A percentile compares a stretch with the other conserved stretches of the same genome.
Conservation (phyloP, 1,284 basidiomycete species). For the Athelia psychrophila region DNA sequence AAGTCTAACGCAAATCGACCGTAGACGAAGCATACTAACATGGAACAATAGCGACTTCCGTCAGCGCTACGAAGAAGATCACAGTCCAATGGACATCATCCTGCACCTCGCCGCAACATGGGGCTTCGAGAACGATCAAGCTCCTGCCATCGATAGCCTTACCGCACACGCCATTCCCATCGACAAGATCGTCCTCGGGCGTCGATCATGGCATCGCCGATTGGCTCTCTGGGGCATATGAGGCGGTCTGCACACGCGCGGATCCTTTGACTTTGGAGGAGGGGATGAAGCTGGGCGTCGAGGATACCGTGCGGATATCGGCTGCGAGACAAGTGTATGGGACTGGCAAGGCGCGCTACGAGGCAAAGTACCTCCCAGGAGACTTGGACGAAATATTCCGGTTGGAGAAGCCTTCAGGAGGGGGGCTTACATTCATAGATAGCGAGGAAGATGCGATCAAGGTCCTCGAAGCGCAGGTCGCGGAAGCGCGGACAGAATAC, state of each 20-base stretch:
- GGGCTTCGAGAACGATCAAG: conserved; percentile 28
- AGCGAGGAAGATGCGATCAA: background rate
- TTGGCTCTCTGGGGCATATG: conserved; percentile 34
- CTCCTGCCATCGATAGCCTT: conserved; percentile 32
- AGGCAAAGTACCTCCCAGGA: no score
- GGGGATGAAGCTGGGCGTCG: conserved; percentile 15
- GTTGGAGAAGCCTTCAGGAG: conserved; percentile 23
- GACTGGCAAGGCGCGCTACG: no score
- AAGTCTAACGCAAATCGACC: no score
- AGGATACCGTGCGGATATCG: conserved; percentile 1
- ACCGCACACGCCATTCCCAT: conserved; percentile 22
- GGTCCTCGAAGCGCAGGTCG: background rate
- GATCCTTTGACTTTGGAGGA: conserved; percentile 27
- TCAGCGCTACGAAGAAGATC: conserved; percentile 23
- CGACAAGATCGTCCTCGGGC: conserved; percentile 32
- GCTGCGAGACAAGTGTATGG: background rate
- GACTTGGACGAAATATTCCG: conserved; percentile 17
- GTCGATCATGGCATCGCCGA: conserved; percentile 24
- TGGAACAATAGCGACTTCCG: conserved; percentile 23
- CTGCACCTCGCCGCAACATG: conserved; percentile 10
- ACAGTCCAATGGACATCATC: conserved; percentile 31
- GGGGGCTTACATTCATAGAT: background rate
- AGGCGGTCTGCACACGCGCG: conserved; percentile 26
- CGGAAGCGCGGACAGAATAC: no score
- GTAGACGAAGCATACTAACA: no score